Evolutionary conservation across 2,329 filamentous ascomycete species (phyloP), one percentile per base, ranked within the genome.

Genomic region (Scytalidium lignicola): DNA sequence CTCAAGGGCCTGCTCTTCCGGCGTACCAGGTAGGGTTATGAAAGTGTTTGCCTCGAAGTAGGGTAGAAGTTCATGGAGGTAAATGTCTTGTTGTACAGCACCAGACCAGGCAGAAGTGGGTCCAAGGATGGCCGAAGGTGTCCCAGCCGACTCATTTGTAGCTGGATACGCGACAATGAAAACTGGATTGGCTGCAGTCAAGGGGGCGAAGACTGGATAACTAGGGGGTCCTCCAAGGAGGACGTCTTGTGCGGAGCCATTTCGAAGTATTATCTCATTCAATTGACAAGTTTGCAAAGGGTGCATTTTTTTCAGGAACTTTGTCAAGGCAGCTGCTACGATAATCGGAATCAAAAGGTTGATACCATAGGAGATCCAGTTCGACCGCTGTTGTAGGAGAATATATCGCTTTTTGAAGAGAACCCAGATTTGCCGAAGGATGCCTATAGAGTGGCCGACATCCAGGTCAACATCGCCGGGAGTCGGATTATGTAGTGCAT

Each of bases 341-440:
- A 81, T 71, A 51, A 86, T 74, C 0, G 82, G 82, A 21, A 85
- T 75, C 1, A 83, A 58, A 2, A 83, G 60, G 20, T 79, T 80
- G 10, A 75, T 78, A 12, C 77, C 58, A 55, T 82, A 83, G 1
- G 81, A 80, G 53, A 83, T 72, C 51, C 73, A 76, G 9, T 58
- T 57, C 3, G 56, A 48, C 55, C 83, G 84, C 21, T 82, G 74
- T 26, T 74, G 70, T 12, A 84, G 65, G 21, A 86, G 79, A 0
- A 74, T 79, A 44, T 74, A 67, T 50, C 82, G 71, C 59, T 86
- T 86, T 41, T 71, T 67, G 59, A 85, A 82, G 22, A 86, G 65
- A 2, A 83, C 75, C 62, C 72, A 70, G 1, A 79, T 74, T 66
- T 86, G 82, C 50, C 71, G 70, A 6, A 71, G 57, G 60, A 83